Base-by-base conservation (phyloP, 805 yeast genomes). In the Pichia scutulata region DNA sequence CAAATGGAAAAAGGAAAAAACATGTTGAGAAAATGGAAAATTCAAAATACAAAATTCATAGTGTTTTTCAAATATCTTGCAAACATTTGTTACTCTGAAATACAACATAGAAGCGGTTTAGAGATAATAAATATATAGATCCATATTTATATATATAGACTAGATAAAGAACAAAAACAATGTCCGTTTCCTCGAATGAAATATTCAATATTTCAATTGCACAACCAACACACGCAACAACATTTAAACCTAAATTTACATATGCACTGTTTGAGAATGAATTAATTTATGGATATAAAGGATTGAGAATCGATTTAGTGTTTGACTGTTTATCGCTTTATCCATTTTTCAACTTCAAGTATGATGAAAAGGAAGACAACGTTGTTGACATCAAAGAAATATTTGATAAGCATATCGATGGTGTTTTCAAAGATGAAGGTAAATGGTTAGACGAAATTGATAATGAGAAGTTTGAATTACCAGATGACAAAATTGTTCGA, bases 191-290 rank as follows among this genome's bases (percentile, higher is more conserved):
- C 3, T 33, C 37, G 19, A 33, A 33, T n/a, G 37, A 33, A n/a
- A 19, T 33, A 8, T 5, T 33, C 3, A 16, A 33, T n/a, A 33
- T 33, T n/a, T 33, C 37, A 33, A 33, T 46, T 41, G 86, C 85
- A 5, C 82, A 79, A 52, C 73, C 77, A 2, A 68, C 73, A 3
- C 82, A 82, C 0, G 76, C 82, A 2, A 78, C 83, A 21, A 70
- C 78, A 3, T 89, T 90, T 70, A 69, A 75, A 39, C 97, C 98
- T 0, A 61, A 70, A 14, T 89, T 88, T 69, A 92, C 98, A 1
- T 93, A 93, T 65, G 96, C 97, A 2, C 84, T 93, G 12, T 93
- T 80, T 72, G 98, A 89, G 44, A 76, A 89, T 1, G 99, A 93
- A 62, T 82, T 82, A 48, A 82, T 93, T 1, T 88, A 82, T 61